Percentiles rank a stretch among this genome's conserved stretches.
phyloP scores from a whole-genome alignment of 768 basidiomycete species.

The Chlorophyllum brunneum region DNA sequence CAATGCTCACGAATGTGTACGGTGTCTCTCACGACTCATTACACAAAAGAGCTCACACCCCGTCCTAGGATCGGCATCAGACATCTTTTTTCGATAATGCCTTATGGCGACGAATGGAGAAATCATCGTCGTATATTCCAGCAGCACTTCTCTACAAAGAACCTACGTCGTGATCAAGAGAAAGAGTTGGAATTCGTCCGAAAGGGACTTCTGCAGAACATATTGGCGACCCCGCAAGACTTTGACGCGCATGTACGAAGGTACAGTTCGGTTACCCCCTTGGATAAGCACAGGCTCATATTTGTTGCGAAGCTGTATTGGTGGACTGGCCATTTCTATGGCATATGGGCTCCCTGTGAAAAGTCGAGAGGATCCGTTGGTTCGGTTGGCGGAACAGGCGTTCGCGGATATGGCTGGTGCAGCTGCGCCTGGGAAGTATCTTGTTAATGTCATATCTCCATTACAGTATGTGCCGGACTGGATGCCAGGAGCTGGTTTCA shows the following conservation, averaged over 20 bases:
- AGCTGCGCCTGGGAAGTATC: conserved; percentile 1
- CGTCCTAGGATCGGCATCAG: not conserved
- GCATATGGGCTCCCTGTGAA: conserved; percentile 8
- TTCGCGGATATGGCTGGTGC: not conserved
- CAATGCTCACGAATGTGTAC: not conserved
- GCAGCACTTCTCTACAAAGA: conserved; percentile 7
- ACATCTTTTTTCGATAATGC: conserved; percentile 7
- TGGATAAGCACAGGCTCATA: not conserved
- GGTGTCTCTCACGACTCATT: not conserved
- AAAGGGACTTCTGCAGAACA: conserved; percentile 1
- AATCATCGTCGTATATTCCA: conserved; percentile 12
- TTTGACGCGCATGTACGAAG: not conserved
- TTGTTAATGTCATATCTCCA: conserved; percentile 8
- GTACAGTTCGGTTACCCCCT: not conserved
- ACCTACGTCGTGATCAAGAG: not conserved
- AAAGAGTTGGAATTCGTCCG: not conserved
- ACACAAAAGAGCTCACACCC: not conserved
- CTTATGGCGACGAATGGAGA: conserved; percentile 12
- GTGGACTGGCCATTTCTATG: not conserved
- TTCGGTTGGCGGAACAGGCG: not conserved
- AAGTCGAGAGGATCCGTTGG: not conserved
- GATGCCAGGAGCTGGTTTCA: conserved; percentile 13
- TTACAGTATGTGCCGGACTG: conserved; percentile 11
- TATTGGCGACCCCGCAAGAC: not conserved
- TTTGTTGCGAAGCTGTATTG: not conserved